These are phyloP conservation scores for Sporisorium graminicola DNA, from an alignment of 1,284 basidiomycete species.

Conservation along the genomic window DNA sequence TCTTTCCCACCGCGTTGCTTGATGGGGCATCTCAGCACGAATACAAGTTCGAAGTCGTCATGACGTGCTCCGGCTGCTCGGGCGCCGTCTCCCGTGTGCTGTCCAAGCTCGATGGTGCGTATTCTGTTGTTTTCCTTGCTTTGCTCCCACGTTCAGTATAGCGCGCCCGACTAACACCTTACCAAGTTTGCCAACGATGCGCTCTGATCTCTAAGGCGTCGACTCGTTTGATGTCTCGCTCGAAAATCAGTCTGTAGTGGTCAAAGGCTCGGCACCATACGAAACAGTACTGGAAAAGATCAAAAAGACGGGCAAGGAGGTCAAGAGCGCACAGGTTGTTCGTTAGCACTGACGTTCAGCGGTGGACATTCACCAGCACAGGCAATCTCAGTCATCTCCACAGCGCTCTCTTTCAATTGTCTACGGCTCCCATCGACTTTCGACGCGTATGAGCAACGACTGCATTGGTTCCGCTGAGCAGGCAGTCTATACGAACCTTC, in stretches of 20 bases:
- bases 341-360: constrained; percentile 5
- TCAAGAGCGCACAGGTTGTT: constrained; percentile 66
- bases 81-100: constrained; percentile 81
- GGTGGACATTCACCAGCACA: too few species aligned
- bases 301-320: constrained; percentile 88
- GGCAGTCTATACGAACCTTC: constrained; percentile 15
- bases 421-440: neutral
- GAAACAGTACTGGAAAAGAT: constrained; percentile 80
- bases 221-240: constrained; percentile 74
- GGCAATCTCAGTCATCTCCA: neutral
- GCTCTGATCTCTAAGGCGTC: constrained; percentile 38
- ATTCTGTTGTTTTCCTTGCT: too few species aligned
- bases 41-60: constrained; percentile 79
- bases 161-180: too few species aligned
- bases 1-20: neutral
- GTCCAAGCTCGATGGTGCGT: constrained; percentile 77
- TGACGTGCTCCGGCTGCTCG: constrained; percentile 86
- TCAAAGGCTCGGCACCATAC: constrained; percentile 77
- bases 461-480: neutral
- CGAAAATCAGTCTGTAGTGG: constrained; percentile 79
- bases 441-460: neutral
- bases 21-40: constrained; percentile 51
- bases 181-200: neutral
- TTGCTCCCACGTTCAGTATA: too few species aligned
- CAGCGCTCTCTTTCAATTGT: neutral